Evolutionary conservation across 2,329 filamentous ascomycete genomes (phyloP).

Genomic region (Colletotrichum sp.): DNA sequence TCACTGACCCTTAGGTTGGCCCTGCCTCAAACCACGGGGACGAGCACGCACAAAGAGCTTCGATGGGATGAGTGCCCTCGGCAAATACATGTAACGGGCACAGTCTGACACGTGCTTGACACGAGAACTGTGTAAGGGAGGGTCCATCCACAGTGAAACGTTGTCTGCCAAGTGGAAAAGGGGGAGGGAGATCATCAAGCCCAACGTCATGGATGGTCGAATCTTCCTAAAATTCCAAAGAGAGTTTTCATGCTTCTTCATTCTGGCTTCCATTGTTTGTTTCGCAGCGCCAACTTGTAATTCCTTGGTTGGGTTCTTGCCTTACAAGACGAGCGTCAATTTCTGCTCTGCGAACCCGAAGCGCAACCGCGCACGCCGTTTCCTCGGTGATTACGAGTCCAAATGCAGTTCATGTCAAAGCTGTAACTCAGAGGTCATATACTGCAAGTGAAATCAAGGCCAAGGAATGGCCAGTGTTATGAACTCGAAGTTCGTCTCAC

Average conservation of each 20-base stretch:
- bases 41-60: neutral
- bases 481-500: conserved; percentile 10
- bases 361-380: neutral
- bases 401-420: neutral
- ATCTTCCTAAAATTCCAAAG: neutral
- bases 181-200: neutral
- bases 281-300: neutral
- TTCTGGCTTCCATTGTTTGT: neutral
- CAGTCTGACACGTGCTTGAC: conserved; percentile 3
- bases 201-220: neutral
- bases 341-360: neutral
- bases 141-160: neutral
- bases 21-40: neutral
- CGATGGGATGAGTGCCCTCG: neutral
- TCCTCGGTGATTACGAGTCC: neutral
- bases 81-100: neutral
- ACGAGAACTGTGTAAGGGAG: neutral
- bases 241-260: neutral
- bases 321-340: neutral
- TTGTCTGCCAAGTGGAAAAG: neutral
- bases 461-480: neutral
- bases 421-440: neutral
- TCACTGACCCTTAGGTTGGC: neutral
- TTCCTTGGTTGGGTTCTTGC: neutral
- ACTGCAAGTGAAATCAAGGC: neutral